A percentile compares a stretch with the other conserved stretches of the same genome.
Conservation (phyloP, 257 asterid species). For the Voacanga thouarsii region DNA sequence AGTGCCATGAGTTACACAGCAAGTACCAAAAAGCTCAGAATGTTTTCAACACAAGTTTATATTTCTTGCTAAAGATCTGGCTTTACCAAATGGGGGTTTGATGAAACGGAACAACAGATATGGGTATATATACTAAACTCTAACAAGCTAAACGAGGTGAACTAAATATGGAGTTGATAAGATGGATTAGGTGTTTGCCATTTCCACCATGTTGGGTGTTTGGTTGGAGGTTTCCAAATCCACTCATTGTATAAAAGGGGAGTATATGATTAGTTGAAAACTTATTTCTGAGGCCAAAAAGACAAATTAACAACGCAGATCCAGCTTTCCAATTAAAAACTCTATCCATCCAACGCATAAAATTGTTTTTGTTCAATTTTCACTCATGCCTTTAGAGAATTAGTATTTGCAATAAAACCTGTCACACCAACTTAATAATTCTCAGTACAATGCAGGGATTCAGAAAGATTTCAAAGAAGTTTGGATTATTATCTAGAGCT, state of each 20-base stretch:
- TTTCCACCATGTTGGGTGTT: slow-evolving; percentile 30
- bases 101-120: not conserved
- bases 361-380: no score
- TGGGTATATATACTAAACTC: slow-evolving; percentile 20
- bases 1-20: slow-evolving; percentile 19
- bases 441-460: no score
- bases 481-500: no score
- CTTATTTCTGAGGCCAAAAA: no score
- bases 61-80: not conserved
- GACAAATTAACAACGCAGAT: no score
- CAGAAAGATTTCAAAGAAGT: no score
- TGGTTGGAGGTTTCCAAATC: slow-evolving; percentile 16
- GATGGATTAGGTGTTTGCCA: slow-evolving; percentile 55
- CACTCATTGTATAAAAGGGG: not conserved
- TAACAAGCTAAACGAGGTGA: slow-evolving; percentile 1
- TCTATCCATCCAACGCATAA: no score
- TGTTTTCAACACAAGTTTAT: not conserved
- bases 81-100: not conserved
- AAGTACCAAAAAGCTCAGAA: not conserved
- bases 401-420: no score
- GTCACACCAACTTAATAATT: no score
- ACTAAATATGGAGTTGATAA: slow-evolving; percentile 52
- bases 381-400: no score
- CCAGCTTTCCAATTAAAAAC: no score
- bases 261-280: not conserved